A percentile compares a stretch with the other conserved stretches of the same genome.
These are phyloP conservation scores for Colletotrichum godetiae DNA, from an alignment of 2,329 filamentous ascomycete genomes.

Conservation along the genomic window DNA sequence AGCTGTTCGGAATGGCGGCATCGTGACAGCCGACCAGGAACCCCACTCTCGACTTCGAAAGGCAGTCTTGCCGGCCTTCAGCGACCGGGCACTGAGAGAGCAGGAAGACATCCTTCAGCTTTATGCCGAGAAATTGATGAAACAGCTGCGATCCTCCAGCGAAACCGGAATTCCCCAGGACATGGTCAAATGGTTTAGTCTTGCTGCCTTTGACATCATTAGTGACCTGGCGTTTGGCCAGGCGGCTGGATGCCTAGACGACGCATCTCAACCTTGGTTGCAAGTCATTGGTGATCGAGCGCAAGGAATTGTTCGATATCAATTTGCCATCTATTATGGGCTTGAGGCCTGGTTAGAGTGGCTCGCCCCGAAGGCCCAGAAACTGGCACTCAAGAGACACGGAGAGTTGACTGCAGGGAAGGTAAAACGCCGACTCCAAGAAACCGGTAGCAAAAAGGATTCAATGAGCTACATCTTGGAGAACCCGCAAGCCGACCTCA, in stretches of 20 bases:
- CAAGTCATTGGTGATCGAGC: conserved; percentile 24
- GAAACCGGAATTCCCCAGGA: conserved; percentile 28
- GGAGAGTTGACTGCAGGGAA: conserved; percentile 15
- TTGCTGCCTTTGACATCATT: conserved; percentile 54
- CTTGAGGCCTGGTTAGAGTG: conserved; percentile 17
- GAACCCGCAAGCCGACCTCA: conserved; percentile 8
- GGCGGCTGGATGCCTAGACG: conserved; percentile 52
- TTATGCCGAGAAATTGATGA: conserved; percentile 20
- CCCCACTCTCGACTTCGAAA: conserved; percentile 29
- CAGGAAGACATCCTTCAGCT: conserved; percentile 26
- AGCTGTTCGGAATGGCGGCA: conserved; percentile 5
- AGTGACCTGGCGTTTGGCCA: conserved; percentile 60
- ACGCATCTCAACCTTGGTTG: conserved; percentile 30
- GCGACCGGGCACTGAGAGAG: conserved; percentile 17
- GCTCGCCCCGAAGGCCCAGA: conserved; percentile 22
- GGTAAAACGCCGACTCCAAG: conserved; percentile 17
- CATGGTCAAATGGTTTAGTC: conserved; percentile 49
- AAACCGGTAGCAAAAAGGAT: conserved; percentile 11
- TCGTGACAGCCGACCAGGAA: conserved; percentile 29
- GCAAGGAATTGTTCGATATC: conserved; percentile 20
- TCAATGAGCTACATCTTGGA: conserved; percentile 28
- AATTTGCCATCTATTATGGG: conserved; percentile 24
- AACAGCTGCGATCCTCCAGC: conserved; percentile 18
- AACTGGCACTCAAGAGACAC: conserved; percentile 17
- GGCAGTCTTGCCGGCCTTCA: conserved; percentile 24